Evolutionary conservation across 176 grass and related monocot genomes (phyloP).

Genomic region (Coix lacrymajobi): DNA sequence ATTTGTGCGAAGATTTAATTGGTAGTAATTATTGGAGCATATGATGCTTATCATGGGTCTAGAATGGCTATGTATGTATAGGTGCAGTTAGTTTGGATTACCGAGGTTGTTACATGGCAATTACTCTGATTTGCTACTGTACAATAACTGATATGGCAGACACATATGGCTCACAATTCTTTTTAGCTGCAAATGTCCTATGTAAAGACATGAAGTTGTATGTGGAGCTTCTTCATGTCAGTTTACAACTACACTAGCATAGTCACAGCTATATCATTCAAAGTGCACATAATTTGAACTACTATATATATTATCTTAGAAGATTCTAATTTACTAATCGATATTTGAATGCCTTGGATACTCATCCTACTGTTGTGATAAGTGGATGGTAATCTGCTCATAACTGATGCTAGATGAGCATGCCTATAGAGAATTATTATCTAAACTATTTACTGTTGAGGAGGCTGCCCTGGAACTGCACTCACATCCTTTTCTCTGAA

Average conservation of each 20-base stretch:
- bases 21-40: neutral
- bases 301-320: neutral
- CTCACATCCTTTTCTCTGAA: neutral
- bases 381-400: neutral
- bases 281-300: neutral
- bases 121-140: neutral
- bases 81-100: neutral
- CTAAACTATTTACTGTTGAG: neutral
- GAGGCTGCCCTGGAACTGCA: neutral
- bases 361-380: neutral
- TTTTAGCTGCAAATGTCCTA: neutral
- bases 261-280: neutral
- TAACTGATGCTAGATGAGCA: neutral
- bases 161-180: neutral
- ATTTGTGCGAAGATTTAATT: too few species aligned
- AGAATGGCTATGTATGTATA: neutral
- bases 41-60: neutral
- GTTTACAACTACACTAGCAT: neutral
- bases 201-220: neutral
- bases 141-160: neutral
- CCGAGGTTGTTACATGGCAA: neutral
- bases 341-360: neutral
- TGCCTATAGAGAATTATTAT: neutral
- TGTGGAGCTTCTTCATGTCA: neutral
- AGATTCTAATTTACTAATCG: neutral